Conservation (phyloP, 1,284 basidiomycete species). For the Leccinum pachyderme region DNA sequence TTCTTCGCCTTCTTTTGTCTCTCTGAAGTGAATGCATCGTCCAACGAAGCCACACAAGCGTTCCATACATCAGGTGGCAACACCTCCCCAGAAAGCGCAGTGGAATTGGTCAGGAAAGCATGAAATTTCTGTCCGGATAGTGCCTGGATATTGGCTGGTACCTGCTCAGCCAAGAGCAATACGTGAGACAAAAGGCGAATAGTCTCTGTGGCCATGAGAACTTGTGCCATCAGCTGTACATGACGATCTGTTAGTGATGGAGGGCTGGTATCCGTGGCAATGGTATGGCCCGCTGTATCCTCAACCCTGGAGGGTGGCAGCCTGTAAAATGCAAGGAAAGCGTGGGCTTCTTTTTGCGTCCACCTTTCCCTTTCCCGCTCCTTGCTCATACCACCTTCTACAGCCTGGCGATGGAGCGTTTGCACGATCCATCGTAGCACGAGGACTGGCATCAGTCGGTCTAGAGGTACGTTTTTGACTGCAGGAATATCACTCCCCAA, state of each 20-base stretch:
- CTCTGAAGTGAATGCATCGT: conserved; percentile 48
- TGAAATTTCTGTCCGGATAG: conserved; percentile 66
- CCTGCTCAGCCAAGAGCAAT: conserved; percentile 49
- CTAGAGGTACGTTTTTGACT: conserved; percentile 46
- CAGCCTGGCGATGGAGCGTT: conserved; percentile 48
- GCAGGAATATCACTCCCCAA: conserved; percentile 54
- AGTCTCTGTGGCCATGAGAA: conserved; percentile 56
- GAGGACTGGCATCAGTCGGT: conserved; percentile 49
- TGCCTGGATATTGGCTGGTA: conserved; percentile 44
- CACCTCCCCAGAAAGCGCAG: conserved; percentile 20
- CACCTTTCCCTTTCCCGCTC: conserved; percentile 65
- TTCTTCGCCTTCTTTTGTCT: conserved; percentile 44
- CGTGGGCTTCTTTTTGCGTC: conserved; percentile 63
- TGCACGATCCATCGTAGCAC: conserved; percentile 60
- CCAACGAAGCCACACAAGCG: conserved; percentile 48
- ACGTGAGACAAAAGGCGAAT: conserved; percentile 59
- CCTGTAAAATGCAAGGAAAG: conserved; percentile 50
- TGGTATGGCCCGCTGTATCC: conserved; percentile 18
- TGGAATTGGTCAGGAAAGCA: conserved; percentile 38
- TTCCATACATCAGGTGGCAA: conserved; percentile 42
- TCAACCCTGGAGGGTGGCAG: background rate
- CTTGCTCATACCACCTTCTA: conserved; percentile 45
- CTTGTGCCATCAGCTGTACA: conserved; percentile 71
- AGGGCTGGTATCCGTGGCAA: conserved; percentile 8
- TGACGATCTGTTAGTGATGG: conserved; percentile 51